Conservation (phyloP, 2,329 filamentous ascomycete species). For the Diaporthe eres region DNA sequence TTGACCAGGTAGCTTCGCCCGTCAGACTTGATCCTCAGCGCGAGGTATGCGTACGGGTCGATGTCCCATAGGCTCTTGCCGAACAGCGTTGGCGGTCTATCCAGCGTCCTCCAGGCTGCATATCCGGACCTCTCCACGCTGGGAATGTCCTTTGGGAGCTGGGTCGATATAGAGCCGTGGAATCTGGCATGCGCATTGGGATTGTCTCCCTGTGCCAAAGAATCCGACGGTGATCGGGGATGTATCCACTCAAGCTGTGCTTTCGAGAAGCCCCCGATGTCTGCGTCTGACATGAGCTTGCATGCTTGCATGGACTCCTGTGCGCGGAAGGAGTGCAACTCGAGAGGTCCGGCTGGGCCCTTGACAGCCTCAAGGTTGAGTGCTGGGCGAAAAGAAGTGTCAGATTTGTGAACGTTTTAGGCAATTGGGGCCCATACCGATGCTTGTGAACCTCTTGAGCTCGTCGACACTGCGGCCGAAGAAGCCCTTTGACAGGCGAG, state of each 20-base stretch:
- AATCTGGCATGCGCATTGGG: constrained; percentile 79
- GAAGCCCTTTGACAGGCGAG: constrained; percentile 66
- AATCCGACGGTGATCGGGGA: constrained; percentile 42
- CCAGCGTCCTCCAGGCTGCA: constrained; percentile 89
- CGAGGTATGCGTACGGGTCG: constrained; percentile 89
- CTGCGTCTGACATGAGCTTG: constrained; percentile 88
- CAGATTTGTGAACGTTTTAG: constrained; percentile 33
- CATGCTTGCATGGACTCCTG: constrained; percentile 63
- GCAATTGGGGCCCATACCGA: constrained; percentile 59
- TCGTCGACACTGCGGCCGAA: constrained; percentile 72
- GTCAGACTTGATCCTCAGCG: constrained; percentile 89
- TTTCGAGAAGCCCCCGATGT: constrained; percentile 88
- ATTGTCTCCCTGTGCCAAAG: constrained; percentile 48
- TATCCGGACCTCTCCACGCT: constrained; percentile 86
- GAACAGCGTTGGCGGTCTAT: constrained; percentile 84
- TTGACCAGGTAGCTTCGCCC: constrained; percentile 95
- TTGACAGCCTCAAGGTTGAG: constrained; percentile 79
- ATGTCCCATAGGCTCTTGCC: constrained; percentile 90
- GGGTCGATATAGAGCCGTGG: constrained; percentile 88
- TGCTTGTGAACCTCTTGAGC: constrained; percentile 68
- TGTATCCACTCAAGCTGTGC: constrained; percentile 77
- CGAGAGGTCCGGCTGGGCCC: constrained; percentile 73
- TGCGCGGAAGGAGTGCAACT: constrained; percentile 74
- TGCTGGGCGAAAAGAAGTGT: constrained; percentile 59
- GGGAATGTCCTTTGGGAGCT: constrained; percentile 82